Conservation (phyloP, 1,284 basidiomycete species). For the Moniliella sp. region DNA sequence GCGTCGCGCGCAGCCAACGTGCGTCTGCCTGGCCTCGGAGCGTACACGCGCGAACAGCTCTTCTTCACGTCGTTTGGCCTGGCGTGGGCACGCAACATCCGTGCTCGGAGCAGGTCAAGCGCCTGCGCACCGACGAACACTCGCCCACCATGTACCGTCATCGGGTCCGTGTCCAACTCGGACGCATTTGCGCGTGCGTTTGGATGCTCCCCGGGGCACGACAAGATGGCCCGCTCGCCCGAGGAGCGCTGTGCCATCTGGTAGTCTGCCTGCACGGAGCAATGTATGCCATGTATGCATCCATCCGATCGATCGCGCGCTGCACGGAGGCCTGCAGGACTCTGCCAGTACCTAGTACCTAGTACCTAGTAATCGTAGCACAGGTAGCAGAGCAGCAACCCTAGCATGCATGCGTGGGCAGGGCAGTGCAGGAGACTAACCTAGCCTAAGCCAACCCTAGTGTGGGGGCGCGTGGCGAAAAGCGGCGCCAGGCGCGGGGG, state of each 20-base stretch:
- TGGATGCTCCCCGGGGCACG: constrained; percentile 17
- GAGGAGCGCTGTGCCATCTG: constrained; percentile 25
- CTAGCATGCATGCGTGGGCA: too few relatives aligned
- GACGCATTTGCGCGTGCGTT: constrained; percentile 22
- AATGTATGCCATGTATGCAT: too few relatives aligned
- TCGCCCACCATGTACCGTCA: constrained; percentile 26
- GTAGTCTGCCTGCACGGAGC: too few relatives aligned
- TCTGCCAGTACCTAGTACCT: too few relatives aligned
- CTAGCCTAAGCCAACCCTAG: too few relatives aligned
- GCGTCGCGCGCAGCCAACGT: constrained; percentile 18
- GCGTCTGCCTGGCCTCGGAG: constrained; percentile 30
- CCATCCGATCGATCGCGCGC: too few relatives aligned
- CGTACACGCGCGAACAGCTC: constrained; percentile 31
- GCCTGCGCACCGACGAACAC: constrained; percentile 26
- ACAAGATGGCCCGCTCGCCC: constrained; percentile 13
- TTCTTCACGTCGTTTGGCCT: constrained; percentile 32
- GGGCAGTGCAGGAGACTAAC: too few relatives aligned
- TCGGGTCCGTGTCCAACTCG: constrained; percentile 18
- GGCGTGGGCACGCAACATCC: constrained; percentile 21
- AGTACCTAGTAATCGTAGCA: too few relatives aligned
- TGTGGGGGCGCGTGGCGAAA: too few relatives aligned
- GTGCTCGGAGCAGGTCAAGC: constrained; percentile 15
- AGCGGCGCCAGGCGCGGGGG: too few relatives aligned
- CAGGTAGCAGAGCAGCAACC: too few relatives aligned
- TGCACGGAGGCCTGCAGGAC: too few relatives aligned